Conservation (phyloP, 345 rosid species). For the Salix dunnii region DNA sequence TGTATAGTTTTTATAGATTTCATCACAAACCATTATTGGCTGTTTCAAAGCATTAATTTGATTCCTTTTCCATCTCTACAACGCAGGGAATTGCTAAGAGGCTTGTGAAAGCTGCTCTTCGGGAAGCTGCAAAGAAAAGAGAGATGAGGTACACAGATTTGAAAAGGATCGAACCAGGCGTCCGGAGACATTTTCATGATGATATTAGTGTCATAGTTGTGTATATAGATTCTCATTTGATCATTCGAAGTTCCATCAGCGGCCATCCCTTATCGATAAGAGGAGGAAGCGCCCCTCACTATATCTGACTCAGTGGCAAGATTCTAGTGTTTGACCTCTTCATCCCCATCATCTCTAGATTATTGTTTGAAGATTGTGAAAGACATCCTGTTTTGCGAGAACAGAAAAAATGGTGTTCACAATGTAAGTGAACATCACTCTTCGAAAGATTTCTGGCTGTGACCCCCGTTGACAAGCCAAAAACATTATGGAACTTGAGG, state of each 20-base stretch:
- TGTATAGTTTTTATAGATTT: too few relatives aligned
- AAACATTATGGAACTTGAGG: too few relatives aligned
- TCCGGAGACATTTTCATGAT: conserved; percentile 33
- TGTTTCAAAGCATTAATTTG: background rate
- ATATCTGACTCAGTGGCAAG: background rate
- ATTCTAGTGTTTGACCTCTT: background rate
- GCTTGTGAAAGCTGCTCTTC: conserved; percentile 24
- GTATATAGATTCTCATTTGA: conserved; percentile 20
- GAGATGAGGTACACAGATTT: conserved; percentile 23
- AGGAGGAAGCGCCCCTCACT: conserved; percentile 26
- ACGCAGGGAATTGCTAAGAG: conserved; percentile 26
- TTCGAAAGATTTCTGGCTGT: too few relatives aligned
- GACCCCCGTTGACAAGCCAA: too few relatives aligned
- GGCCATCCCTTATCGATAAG: conserved; percentile 42
- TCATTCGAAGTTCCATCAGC: conserved; percentile 7
- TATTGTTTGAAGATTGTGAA: background rate
- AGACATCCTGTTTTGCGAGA: too few relatives aligned
- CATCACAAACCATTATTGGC: too few relatives aligned
- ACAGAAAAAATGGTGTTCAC: too few relatives aligned
- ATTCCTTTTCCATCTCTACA: background rate
- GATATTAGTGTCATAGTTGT: conserved; percentile 24
- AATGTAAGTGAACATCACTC: too few relatives aligned
- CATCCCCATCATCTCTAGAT: background rate
- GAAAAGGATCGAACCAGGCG: conserved; percentile 22
- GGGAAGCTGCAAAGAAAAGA: conserved; percentile 24